Base-by-base conservation (phyloP, 139 green algal species). In the Dunaliella primolecta region DNA sequence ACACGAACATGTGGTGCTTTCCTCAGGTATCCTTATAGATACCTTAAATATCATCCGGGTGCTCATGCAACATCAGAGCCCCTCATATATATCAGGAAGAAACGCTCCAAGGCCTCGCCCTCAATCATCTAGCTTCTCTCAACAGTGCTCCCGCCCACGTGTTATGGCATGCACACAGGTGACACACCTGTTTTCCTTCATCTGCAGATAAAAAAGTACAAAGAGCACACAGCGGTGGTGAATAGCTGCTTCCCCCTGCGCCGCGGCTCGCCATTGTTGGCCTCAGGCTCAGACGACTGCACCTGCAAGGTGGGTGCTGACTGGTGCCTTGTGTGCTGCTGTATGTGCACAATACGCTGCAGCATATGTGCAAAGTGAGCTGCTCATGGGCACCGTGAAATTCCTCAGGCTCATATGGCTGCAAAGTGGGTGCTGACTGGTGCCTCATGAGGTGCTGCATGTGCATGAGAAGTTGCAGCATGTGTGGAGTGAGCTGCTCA, bases 211-310 rank as follows among this genome's bases (percentile, higher is more conserved):
- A 97, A 97, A 84, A 97, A 97, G 90, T 92, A 96, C 87, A 85
- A 83, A 20, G 97, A 98, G 90, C 97, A 99, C 85, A 90, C 86
- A 15, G 92, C 88, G 32, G 94, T 98, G 32, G 96, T 99, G n/a
- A 99, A 99, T 93, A 93, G 87, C 75, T 96, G 92, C 87, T 94
- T 90, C 82, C 89, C 93, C 2, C 78, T 95, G 56, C 83, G 88
- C 30, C 89, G 92, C 1, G 97, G 97, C 0, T 86, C 94, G 1
- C 95, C 92, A 31, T 87, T 99, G 33, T 84, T 98, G 35, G 94
- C 96, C 11, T 94, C 87, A 33, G 96, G 93, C 34, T 93, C 91
- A n/a, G 97, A 99, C 80, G 97, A 99, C 84, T 90, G 90, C 80
- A 95, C 90, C 32, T 92, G 92, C 75, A 98, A 97, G 92, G 94